Evolutionary conservation across 139 green algal genomes (phyloP), one percentile per base, ranked within the genome.

Genomic region (Diplosphaera chodatii): DNA sequence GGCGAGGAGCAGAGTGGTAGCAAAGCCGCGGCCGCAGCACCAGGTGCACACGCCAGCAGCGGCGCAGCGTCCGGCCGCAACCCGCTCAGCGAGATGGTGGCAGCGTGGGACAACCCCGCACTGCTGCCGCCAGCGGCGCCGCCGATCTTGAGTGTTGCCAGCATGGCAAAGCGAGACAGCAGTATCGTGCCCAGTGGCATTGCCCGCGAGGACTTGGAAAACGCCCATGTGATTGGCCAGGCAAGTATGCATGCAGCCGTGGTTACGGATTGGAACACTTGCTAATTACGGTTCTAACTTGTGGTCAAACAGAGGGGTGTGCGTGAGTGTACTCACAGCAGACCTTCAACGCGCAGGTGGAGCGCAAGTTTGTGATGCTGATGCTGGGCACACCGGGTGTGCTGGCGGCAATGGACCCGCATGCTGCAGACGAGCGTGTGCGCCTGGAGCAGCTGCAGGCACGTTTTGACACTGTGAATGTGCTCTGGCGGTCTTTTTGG

Each of bases 391-490:
- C 69, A 8, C 31, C 28, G n/a, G 78, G 80, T 3, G 28, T 83
- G 64, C 67, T 95, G 69, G 70, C 85, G n/a, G 64, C 87, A 1
- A 55, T 94, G 30, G 90, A 96, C 74, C 90, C 92, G 74, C 90
- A 96, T 77, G 90, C 90, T 22, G 88, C 88, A n/a, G 87, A 95
- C 41, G 88, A 94, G 76, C 81, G 89, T 15, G 85, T 95, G 30
- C 74, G 69, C 33, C 79, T 95, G 34, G 87, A 94, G 77, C 40
- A 41, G 10, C 70, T 93, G 16, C 67, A 67, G 25, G 62, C 29
- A n/a, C 30, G 56, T 48, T n/a, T n/a, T n/a, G n/a, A n/a, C n/a
- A n/a, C n/a, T n/a, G n/a, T n/a, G n/a, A n/a, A n/a, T n/a, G n/a
- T n/a, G n/a, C n/a, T n/a, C n/a, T n/a, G n/a, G n/a, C n/a, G n/a